phyloP scores from a whole-genome alignment of 225 moss, liverwort and hornwort species.

The Polytrichum formosum region DNA sequence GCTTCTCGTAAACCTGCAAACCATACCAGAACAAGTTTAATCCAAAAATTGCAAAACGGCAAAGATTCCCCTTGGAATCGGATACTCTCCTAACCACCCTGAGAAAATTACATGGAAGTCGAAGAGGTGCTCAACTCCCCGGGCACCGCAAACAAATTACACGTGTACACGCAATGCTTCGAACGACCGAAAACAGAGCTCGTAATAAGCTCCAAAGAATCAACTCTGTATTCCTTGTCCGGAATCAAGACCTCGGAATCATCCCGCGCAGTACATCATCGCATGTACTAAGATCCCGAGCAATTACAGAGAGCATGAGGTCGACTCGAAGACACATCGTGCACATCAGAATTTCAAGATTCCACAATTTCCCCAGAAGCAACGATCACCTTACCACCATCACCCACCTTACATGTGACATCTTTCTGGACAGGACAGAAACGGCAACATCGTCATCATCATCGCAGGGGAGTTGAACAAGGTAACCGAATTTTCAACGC shows the following conservation, averaged over 20 bases:
- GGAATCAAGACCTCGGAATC: too few species aligned
- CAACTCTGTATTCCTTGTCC: too few species aligned
- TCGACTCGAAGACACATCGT: too few species aligned
- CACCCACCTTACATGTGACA: not conserved
- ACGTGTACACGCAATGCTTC: not conserved
- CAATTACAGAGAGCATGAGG: too few species aligned
- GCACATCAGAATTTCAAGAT: too few species aligned
- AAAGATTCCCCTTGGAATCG: not conserved
- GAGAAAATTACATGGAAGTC: not conserved
- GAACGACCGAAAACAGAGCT: too few species aligned
- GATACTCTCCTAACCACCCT: not conserved
- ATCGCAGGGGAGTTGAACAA: not conserved
- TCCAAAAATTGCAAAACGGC: not conserved
- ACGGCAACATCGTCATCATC: not conserved
- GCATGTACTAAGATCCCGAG: too few species aligned
- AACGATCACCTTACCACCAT: not conserved
- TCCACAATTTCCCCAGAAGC: not conserved
- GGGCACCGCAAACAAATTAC: not conserved
- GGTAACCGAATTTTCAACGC: slow-evolving; percentile 2
- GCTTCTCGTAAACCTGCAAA: slow-evolving; percentile 20
- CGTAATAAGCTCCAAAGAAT: too few species aligned
- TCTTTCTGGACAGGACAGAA: not conserved
- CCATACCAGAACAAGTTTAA: not conserved
- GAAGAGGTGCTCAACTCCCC: not conserved
- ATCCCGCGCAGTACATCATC: too few species aligned